Evolutionary conservation across 2,329 filamentous ascomycete species (phyloP), one percentile per base, ranked within the genome.

Genomic region (Aspergillus texensis): DNA sequence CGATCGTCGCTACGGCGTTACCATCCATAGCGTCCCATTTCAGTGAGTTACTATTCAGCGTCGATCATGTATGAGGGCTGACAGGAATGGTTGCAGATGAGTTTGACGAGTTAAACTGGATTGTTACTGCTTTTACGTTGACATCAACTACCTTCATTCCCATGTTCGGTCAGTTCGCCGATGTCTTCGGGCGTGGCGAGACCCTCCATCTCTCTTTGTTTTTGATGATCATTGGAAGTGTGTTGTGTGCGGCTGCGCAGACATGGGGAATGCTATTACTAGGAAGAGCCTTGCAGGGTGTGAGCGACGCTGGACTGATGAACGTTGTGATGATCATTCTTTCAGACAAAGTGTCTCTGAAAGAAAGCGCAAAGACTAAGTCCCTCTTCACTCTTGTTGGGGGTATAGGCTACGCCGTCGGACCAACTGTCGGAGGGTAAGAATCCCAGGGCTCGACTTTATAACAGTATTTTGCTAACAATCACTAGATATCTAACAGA

Each of bases 91-190:
- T 19, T 32, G 14, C 61, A 84, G 83, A 82, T 64, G 73, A 87
- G 70, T 72, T 87, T 5, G 81, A 84, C 21, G 84, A 89, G 68
- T 80, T 89, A 2, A 90, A 89, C 70, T 91, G 88, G 88, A 89
- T 92, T 70, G 85, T 91, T 21, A 88, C 89, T 0, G 82, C 88
- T 8, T 91, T 90, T 75, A 91, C 88, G 58, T 79, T 92, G 16
- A 89, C 88, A 0, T 86, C 86, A 0, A 88, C 89, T 1, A 85
- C 88, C 1, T 91, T 90, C 67, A 87, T 91, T 10, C 88, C 88
- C 4, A 84, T 86, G 58, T 90, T 88, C 77, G 87, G 85, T 1
- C 88, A 90, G 68, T 80, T 88, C 52, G 84, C 86, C 19, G 87
- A 91, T 67, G 82, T 90, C 32, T 90, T 89, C 67, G 89, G 89